Evolutionary conservation across 805 yeast genomes (phyloP).

Genomic region (Candida sanyiensis): DNA sequence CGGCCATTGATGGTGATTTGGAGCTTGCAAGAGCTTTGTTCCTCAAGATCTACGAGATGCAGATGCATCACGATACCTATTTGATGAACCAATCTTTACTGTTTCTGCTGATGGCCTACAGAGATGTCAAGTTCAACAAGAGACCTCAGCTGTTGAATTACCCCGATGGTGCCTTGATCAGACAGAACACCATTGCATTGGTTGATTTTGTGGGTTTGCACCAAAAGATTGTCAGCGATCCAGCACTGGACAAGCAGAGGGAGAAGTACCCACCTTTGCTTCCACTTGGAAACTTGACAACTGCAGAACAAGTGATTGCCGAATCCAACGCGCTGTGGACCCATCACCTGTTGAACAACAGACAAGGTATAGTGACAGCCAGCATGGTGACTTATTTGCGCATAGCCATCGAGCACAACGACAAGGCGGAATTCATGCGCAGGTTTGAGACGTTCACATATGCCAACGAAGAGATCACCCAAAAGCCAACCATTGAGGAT

Average conservation of each 20-base stretch:
- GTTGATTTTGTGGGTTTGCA: constrained; percentile 32
- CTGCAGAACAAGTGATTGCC: constrained; percentile 44
- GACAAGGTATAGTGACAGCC: constrained; percentile 37
- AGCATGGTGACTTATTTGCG: constrained; percentile 48
- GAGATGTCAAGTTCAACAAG: constrained; percentile 31
- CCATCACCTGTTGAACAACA: constrained; percentile 40
- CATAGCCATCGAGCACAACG: constrained; percentile 35
- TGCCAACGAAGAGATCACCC: constrained; percentile 21
- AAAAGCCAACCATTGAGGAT: constrained; percentile 3
- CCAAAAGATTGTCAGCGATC: constrained; percentile 15
- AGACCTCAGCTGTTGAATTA: constrained; percentile 35
- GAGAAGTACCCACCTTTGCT: constrained; percentile 56
- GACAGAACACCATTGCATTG: constrained; percentile 41
- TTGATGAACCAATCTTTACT: constrained; percentile 14
- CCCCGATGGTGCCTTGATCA: constrained; percentile 41
- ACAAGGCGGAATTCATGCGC: constrained; percentile 31
- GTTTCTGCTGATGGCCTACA: constrained; percentile 44
- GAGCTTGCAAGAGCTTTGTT: constrained; percentile 65
- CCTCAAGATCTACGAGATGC: constrained; percentile 38
- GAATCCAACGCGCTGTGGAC: constrained; percentile 80
- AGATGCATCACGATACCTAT: constrained; percentile 1
- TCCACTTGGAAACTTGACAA: constrained; percentile 44
- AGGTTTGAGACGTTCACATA: constrained; percentile 33
- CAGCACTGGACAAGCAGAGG: constrained; percentile 14
- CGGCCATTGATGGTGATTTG: constrained; percentile 78